These are phyloP conservation scores for Kwoniella heveanensis DNA, from an alignment of 768 basidiomycete genomes.

Conservation along the genomic window DNA sequence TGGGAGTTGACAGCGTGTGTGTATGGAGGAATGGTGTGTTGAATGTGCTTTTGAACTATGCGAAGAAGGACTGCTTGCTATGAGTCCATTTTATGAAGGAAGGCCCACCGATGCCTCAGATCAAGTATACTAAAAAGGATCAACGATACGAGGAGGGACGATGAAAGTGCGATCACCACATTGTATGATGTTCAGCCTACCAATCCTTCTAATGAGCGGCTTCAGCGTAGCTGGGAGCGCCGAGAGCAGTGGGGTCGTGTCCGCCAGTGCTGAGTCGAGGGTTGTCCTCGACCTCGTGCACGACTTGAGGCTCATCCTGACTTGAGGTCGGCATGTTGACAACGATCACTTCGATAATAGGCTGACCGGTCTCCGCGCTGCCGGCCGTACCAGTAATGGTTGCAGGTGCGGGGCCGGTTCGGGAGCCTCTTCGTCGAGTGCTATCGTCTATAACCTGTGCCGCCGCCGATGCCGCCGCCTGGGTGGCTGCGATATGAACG, in stretches of 20 bases:
- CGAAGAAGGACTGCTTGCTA: too few species aligned
- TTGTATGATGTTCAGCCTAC: not conserved
- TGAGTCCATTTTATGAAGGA: too few species aligned
- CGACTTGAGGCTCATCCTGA: not conserved
- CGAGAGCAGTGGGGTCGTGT: conserved; percentile 36
- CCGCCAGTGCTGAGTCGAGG: conserved; percentile 38
- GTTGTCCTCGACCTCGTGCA: conserved; percentile 16
- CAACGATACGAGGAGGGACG: too few species aligned
- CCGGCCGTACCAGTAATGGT: too few species aligned
- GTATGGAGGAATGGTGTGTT: not conserved
- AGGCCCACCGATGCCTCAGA: too few species aligned
- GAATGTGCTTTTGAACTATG: too few species aligned
- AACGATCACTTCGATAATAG: not conserved
- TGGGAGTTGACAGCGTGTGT: too few species aligned
- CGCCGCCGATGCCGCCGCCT: conserved; percentile 4
- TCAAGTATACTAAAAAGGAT: too few species aligned
- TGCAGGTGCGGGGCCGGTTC: not conserved
- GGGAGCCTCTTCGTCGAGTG: not conserved
- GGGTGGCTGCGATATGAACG: not conserved
- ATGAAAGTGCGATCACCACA: too few species aligned
- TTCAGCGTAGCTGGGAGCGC: conserved; percentile 38
- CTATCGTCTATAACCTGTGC: not conserved
- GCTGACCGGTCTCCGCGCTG: not conserved
- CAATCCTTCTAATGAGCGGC: conserved; percentile 10
- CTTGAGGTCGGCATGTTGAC: not conserved